Evolutionary conservation across 2,329 filamentous ascomycete species (phyloP).

Genomic region (Metarhizium rileyi): DNA sequence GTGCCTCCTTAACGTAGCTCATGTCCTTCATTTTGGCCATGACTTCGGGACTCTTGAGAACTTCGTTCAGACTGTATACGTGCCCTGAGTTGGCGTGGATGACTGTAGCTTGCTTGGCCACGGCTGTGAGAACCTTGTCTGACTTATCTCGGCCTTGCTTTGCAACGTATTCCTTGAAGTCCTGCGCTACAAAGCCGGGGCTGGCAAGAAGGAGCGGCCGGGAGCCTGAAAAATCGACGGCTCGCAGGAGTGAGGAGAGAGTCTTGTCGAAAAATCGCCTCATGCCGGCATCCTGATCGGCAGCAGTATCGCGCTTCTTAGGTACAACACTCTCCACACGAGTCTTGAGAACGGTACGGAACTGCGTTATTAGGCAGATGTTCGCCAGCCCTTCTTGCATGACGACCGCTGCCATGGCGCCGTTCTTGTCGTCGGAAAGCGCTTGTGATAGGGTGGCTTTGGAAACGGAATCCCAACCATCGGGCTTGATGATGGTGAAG

Average conservation of each 20-base stretch:
- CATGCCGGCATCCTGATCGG: constrained; percentile 61
- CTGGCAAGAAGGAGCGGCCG: constrained; percentile 76
- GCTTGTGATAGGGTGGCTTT: constrained; percentile 69
- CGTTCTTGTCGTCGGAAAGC: constrained; percentile 66
- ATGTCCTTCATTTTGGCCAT: constrained; percentile 70
- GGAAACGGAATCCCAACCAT: constrained; percentile 82
- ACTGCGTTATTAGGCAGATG: constrained; percentile 73
- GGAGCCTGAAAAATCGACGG: constrained; percentile 62
- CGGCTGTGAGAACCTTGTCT: constrained; percentile 59
- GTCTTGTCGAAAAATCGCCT: constrained; percentile 66
- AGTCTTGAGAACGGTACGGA: constrained; percentile 62
- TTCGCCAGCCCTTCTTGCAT: constrained; percentile 86
- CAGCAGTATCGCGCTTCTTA: constrained; percentile 54
- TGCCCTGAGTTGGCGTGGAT: constrained; percentile 82
- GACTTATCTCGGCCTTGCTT: constrained; percentile 46
- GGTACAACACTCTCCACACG: constrained; percentile 55
- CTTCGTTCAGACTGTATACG: constrained; percentile 77
- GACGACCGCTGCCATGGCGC: constrained; percentile 79
- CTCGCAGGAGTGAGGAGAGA: constrained; percentile 63
- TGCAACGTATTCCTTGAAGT: constrained; percentile 66
- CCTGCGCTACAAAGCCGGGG: constrained; percentile 75
- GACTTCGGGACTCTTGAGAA: constrained; percentile 73
- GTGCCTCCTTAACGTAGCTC: constrained; percentile 77
- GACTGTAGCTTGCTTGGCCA: constrained; percentile 56
- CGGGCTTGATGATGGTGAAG: constrained; percentile 79